These are phyloP conservation scores for Moesziomyces antarcticus DNA, from an alignment of 1,284 basidiomycete genomes.

Conservation along the genomic window DNA sequence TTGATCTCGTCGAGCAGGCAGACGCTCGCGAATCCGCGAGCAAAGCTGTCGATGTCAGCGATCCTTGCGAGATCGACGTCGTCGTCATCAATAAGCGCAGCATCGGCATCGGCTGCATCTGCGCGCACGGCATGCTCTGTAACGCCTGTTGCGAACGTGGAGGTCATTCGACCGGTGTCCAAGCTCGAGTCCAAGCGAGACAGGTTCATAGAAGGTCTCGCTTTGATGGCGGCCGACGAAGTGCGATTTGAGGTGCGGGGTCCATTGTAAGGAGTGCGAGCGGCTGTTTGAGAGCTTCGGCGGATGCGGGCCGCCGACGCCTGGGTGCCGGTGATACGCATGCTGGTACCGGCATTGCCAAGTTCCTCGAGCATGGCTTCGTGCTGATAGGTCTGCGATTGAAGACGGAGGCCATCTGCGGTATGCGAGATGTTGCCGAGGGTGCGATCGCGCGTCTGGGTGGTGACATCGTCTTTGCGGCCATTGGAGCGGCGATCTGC, in stretches of 20 bases:
- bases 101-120: slow-evolving; percentile 17
- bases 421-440: slow-evolving; percentile 47
- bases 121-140: slow-evolving; percentile 11
- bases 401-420: slow-evolving; percentile 44
- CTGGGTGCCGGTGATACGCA: slow-evolving; percentile 23
- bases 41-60: slow-evolving; percentile 50
- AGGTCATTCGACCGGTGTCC: slow-evolving; percentile 18
- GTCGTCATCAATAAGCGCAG: slow-evolving; percentile 15
- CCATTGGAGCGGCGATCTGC: slow-evolving; percentile 29
- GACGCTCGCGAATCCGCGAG: slow-evolving; percentile 50
- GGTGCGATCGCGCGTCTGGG: slow-evolving; percentile 38
- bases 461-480: slow-evolving; percentile 27
- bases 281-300: slow-evolving; percentile 41
- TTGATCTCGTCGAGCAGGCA: slow-evolving; percentile 56
- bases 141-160: slow-evolving; percentile 11
- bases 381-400: slow-evolving; percentile 32
- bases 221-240: slow-evolving; percentile 23
- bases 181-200: slow-evolving; percentile 32
- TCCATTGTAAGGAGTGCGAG: slow-evolving; percentile 40
- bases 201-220: slow-evolving; percentile 34
- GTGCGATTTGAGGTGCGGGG: slow-evolving; percentile 32
- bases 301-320: slow-evolving; percentile 29
- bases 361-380: slow-evolving; percentile 45
- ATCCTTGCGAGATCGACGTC: slow-evolving; percentile 24
- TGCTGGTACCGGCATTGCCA: slow-evolving; percentile 21